These are phyloP conservation scores for Cordyceps tenuipes DNA, from an alignment of 2,329 filamentous ascomycete species.

Conservation along the genomic window DNA sequence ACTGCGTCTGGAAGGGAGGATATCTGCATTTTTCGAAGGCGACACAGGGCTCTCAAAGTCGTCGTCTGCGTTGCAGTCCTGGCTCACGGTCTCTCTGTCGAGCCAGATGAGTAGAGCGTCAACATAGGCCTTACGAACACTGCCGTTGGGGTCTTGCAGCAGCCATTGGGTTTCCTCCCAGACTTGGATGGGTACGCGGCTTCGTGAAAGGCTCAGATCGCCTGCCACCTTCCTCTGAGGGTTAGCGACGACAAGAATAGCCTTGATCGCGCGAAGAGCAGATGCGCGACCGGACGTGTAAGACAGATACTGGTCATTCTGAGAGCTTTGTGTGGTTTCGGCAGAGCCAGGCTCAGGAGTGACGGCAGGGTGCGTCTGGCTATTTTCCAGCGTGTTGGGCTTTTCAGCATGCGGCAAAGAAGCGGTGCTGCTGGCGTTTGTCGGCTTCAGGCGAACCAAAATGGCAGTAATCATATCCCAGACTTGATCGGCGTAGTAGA, in stretches of 20 bases:
- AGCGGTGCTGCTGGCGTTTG: slow-evolving; percentile 33
- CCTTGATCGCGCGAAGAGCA: slow-evolving; percentile 72
- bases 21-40: slow-evolving; percentile 33
- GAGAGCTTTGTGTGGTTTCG: slow-evolving; percentile 31
- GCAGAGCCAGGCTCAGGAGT: slow-evolving; percentile 27
- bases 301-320: slow-evolving; percentile 44
- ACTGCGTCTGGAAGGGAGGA: slow-evolving; percentile 46
- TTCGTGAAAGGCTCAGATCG: slow-evolving; percentile 59
- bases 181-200: slow-evolving; percentile 67
- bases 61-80: slow-evolving; percentile 55
- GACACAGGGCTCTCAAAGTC: slow-evolving; percentile 37
- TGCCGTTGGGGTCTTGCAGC: slow-evolving; percentile 66
- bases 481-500: slow-evolving; percentile 96
- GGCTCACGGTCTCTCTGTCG: slow-evolving; percentile 63
- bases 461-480: slow-evolving; percentile 87
- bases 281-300: slow-evolving; percentile 48
- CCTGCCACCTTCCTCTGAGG: slow-evolving; percentile 49
- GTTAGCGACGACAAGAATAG: slow-evolving; percentile 76
- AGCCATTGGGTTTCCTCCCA: slow-evolving; percentile 99
- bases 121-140: slow-evolving; percentile 76
- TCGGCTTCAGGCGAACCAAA: slow-evolving; percentile 66
- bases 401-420: slow-evolving; percentile 40
- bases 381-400: slow-evolving; percentile 31
- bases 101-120: slow-evolving; percentile 82
- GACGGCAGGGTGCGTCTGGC: slow-evolving; percentile 20